Percentiles rank a stretch among this genome's conserved stretches.
phyloP scores from a whole-genome alignment of 805 yeast genomes.

The Saccharomycopsis lassenensis region DNA sequence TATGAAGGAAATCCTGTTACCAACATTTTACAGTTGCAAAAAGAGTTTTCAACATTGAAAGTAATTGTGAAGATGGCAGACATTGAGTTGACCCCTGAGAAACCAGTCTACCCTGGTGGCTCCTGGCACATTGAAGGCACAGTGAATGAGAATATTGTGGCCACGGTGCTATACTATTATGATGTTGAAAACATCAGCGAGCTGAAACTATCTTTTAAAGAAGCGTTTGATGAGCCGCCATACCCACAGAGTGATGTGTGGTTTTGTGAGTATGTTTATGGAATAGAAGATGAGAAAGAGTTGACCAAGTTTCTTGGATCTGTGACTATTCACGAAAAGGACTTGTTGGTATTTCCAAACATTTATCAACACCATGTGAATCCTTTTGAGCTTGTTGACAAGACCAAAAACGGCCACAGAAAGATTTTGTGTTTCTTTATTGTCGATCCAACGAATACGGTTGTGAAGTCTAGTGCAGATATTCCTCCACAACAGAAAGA shows the following conservation, averaged over 20 bases:
- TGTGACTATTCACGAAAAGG: slow-evolving; percentile 22
- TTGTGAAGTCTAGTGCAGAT: slow-evolving; percentile 23
- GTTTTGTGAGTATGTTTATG: slow-evolving; percentile 24
- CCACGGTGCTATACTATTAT: slow-evolving; percentile 31
- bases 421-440: slow-evolving; percentile 31
- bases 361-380: slow-evolving; percentile 30
- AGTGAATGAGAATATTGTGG: slow-evolving; percentile 31
- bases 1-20: not conserved
- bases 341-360: slow-evolving; percentile 31
- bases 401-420: slow-evolving; percentile 28
- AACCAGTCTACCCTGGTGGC: slow-evolving; percentile 30
- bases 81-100: slow-evolving; percentile 32
- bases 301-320: slow-evolving; percentile 24
- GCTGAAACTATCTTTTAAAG: slow-evolving; percentile 26
- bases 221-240: slow-evolving; percentile 24
- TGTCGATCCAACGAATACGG: slow-evolving; percentile 26
- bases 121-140: slow-evolving; percentile 36
- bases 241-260: slow-evolving; percentile 28
- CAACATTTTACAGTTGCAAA: not conserved
- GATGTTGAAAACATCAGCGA: slow-evolving; percentile 30
- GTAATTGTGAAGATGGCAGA: slow-evolving; percentile 32
- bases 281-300: slow-evolving; percentile 24
- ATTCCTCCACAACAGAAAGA: slow-evolving; percentile 31
- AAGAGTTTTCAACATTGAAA: slow-evolving; percentile 21
- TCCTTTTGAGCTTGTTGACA: slow-evolving; percentile 28